phyloP scores from a whole-genome alignment of 192 early-diverging fungal species.

The Coemansia sp. region DNA sequence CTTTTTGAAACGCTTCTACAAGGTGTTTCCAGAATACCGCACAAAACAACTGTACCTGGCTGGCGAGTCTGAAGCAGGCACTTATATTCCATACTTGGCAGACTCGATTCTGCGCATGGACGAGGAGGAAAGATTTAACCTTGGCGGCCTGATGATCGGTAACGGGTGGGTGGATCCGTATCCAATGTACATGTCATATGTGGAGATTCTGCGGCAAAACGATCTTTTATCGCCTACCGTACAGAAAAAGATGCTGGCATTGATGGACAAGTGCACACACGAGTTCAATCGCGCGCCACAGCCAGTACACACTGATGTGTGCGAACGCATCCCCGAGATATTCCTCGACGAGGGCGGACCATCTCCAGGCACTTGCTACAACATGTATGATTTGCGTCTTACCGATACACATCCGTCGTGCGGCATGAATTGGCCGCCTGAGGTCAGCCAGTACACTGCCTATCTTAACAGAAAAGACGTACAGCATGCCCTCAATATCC shows the following conservation, averaged over 20 bases:
- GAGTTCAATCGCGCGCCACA: conserved; percentile 45
- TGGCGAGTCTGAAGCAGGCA: conserved; percentile 73
- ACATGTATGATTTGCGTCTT: conserved; percentile 69
- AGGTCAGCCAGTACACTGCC: conserved; percentile 35
- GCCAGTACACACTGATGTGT: conserved; percentile 42
- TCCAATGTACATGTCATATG: conserved; percentile 54
- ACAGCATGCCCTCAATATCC: conserved; percentile 52
- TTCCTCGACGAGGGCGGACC: conserved; percentile 41
- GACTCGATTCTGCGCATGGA: conserved; percentile 51
- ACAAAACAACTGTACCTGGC: conserved; percentile 59
- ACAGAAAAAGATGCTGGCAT: conserved; percentile 13
- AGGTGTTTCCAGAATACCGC: conserved; percentile 53
- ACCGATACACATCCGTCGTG: conserved; percentile 58
- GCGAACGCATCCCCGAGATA: conserved; percentile 30
- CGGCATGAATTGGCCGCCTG: conserved; percentile 58
- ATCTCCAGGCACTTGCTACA: conserved; percentile 54
- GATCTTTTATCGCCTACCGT: conserved; percentile 19
- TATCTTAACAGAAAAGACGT: conserved; percentile 54
- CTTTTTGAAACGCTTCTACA: conserved; percentile 59
- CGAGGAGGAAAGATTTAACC: conserved; percentile 12
- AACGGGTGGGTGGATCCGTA: conserved; percentile 77
- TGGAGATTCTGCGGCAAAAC: conserved; percentile 43
- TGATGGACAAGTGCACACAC: conserved; percentile 34
- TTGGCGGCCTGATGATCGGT: conserved; percentile 61
- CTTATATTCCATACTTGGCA: conserved; percentile 68